phyloP scores from a whole-genome alignment of 768 basidiomycete species.

The Amanita jacksonii region DNA sequence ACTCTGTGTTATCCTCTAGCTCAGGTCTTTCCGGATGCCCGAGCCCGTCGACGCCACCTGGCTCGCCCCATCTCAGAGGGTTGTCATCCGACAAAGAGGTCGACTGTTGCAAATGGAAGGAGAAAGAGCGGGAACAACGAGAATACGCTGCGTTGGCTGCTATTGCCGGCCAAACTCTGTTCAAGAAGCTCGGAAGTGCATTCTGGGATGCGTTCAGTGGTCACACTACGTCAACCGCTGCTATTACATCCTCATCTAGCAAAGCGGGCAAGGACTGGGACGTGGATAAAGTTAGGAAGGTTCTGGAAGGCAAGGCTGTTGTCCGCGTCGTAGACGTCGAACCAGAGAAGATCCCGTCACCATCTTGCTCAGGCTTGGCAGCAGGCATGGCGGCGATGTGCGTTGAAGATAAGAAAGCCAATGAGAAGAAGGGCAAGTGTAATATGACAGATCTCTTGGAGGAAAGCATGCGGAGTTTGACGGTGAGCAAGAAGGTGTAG shows the following conservation, averaged over 20 bases:
- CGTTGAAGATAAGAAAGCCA: slow-evolving; percentile 7
- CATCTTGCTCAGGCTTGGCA: neutral
- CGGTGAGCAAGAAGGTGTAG: slow-evolving; percentile 42
- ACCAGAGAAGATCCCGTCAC: slow-evolving; percentile 18
- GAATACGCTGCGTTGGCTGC: slow-evolving; percentile 47
- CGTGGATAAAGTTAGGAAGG: slow-evolving; percentile 70
- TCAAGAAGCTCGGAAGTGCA: slow-evolving; percentile 59
- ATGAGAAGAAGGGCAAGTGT: slow-evolving; percentile 18
- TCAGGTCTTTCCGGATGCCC: slow-evolving; percentile 3
- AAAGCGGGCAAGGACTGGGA: slow-evolving; percentile 32
- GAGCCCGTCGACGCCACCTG: slow-evolving; percentile 34
- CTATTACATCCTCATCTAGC: slow-evolving; percentile 15
- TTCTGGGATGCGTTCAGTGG: slow-evolving; percentile 91
- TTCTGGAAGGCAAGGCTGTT: slow-evolving; percentile 78
- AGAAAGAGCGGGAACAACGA: slow-evolving; percentile 31
- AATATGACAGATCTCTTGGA: slow-evolving; percentile 43
- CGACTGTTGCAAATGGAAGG: slow-evolving; percentile 12
- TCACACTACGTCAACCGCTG: slow-evolving; percentile 13
- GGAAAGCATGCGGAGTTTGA: slow-evolving; percentile 63
- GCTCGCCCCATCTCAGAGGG: slow-evolving; percentile 27
- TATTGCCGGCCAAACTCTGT: slow-evolving; percentile 71
- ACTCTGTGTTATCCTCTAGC: slow-evolving; percentile 15
- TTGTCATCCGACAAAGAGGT: slow-evolving; percentile 13
- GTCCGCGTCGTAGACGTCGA: slow-evolving; percentile 74
- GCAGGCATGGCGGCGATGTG: slow-evolving; percentile 6